These are phyloP conservation scores for Aureobasidium sp. DNA, from an alignment of 2,329 filamentous ascomycete genomes.

Conservation along the genomic window DNA sequence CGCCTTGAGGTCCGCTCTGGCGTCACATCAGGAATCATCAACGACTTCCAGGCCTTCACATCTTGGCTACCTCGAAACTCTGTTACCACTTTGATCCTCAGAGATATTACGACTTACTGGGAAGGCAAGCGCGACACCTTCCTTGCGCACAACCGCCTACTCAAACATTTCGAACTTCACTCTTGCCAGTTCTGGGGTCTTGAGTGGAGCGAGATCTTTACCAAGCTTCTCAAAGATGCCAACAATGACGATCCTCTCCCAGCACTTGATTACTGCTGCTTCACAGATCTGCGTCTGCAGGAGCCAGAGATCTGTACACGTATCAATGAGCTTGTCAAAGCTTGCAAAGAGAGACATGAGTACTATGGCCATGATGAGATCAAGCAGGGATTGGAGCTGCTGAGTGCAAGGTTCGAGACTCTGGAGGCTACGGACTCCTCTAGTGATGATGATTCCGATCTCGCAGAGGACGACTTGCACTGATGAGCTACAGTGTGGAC, in stretches of 20 bases:
- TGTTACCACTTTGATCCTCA: neutral
- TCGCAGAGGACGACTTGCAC: neutral
- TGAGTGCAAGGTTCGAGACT: neutral
- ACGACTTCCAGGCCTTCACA: neutral
- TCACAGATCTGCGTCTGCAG: neutral
- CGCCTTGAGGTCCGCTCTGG: neutral
- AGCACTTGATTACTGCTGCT: neutral
- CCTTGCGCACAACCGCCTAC: neutral
- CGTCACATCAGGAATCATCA: neutral
- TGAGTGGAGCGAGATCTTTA: neutral
- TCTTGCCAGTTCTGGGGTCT: neutral
- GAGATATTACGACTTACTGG: neutral
- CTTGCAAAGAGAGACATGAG: neutral
- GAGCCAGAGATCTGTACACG: neutral
- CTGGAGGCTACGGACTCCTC: neutral
- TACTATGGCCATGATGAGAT: neutral
- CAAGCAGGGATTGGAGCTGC: neutral
- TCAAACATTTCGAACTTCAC: neutral
- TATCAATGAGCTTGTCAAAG: neutral
- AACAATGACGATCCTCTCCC: neutral
- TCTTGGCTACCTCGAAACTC: neutral
- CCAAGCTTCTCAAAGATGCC: neutral
- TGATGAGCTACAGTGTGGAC: too few relatives aligned
- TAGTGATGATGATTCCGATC: neutral
- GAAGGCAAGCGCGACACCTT: neutral